phyloP scores from a whole-genome alignment of 2,329 filamentous ascomycete species.

The Plectosphaerella plurivora region DNA sequence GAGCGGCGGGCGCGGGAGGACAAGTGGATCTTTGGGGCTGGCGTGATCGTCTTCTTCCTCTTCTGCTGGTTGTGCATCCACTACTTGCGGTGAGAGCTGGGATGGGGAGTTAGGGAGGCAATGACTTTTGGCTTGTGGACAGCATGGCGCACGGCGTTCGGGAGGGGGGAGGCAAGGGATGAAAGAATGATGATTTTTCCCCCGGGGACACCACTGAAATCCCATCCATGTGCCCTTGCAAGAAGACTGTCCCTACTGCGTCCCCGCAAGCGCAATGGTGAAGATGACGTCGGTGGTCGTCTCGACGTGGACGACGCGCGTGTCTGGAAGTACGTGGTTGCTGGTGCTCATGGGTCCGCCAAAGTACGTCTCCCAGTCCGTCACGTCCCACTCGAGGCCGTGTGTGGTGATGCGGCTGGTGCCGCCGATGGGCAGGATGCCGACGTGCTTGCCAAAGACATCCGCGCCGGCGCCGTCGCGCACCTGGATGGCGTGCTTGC shows the following conservation, averaged over 20 bases:
- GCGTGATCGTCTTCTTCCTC: conserved; percentile 78
- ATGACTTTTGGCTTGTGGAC: background rate
- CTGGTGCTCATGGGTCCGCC: conserved; percentile 73
- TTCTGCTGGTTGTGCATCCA: conserved; percentile 93
- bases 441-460: conserved; percentile 72
- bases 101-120: background rate
- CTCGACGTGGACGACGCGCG: conserved; percentile 56
- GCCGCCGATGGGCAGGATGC: conserved; percentile 81
- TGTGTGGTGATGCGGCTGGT: conserved; percentile 71
- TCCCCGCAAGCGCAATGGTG: conserved; percentile 58
- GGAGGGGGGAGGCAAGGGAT: background rate
- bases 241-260: conserved; percentile 20
- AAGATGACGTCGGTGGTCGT: conserved; percentile 66
- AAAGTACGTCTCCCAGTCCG: conserved; percentile 73
- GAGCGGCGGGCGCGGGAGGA: conserved; percentile 88
- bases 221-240: background rate
- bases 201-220: too few species aligned
- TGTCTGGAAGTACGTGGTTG: conserved; percentile 64
- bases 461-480: conserved; percentile 39
- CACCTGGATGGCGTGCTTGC: conserved; percentile 64
- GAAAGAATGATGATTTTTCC: background rate
- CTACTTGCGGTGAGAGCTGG: conserved; percentile 65
- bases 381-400: conserved; percentile 89
- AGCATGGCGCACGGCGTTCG: conserved; percentile 8
- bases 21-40: conserved; percentile 95